Evolutionary conservation across 1,284 basidiomycete genomes (phyloP).

Genomic region (Earliella scabrosa): DNA sequence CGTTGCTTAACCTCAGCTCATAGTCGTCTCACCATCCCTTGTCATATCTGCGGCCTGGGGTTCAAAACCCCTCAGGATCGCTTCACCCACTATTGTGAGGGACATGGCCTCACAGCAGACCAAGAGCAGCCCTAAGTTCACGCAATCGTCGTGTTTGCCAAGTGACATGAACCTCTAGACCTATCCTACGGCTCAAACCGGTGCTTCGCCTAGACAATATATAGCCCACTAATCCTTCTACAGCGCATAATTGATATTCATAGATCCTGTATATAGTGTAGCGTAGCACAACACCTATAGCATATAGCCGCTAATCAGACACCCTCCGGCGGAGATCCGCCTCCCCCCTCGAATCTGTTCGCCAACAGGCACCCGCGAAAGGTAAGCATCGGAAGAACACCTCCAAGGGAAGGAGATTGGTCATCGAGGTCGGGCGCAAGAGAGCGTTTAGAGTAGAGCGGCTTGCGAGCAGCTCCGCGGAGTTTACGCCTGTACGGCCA

Average conservation of each 20-base stretch:
- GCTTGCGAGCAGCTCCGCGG: too few relatives aligned
- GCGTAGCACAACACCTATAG: constrained; percentile 1
- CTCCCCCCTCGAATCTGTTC: background rate
- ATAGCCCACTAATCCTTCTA: background rate
- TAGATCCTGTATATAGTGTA: background rate
- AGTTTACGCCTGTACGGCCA: too few relatives aligned
- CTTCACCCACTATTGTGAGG: constrained; percentile 8
- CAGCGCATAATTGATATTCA: background rate
- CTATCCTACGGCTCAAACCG: background rate
- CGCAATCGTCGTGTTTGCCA: background rate
- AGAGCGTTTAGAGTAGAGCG: too few relatives aligned
- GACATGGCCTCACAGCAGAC: constrained; percentile 7
- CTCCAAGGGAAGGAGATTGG: background rate
- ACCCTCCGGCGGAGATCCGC: background rate
- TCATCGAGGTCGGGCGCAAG: too few relatives aligned
- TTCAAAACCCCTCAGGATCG: background rate
- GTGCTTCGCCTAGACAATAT: background rate
- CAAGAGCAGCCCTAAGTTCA: background rate
- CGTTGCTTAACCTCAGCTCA: too few relatives aligned
- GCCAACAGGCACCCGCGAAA: background rate
- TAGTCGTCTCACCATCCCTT: background rate
- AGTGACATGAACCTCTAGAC: background rate
- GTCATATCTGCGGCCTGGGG: background rate
- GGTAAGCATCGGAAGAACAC: background rate
- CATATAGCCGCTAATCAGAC: background rate